Conservation (phyloP, 768 basidiomycete species). For the Phaeotremella fagi region DNA sequence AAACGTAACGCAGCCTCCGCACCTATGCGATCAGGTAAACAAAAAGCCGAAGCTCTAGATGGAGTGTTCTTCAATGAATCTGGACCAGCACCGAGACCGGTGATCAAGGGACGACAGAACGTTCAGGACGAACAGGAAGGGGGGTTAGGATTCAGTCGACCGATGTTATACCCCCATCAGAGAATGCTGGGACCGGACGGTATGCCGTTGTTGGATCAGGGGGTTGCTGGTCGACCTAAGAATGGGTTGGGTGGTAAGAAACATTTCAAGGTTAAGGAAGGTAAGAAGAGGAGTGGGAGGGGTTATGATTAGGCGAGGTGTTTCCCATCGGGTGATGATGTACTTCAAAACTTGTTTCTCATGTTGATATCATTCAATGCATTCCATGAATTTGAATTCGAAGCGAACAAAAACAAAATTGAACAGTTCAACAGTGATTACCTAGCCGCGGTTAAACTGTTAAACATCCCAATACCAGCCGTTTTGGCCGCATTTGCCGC, state of each 20-base stretch:
- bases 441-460: too few species aligned
- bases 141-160: slow-evolving; percentile 60
- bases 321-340: too few species aligned
- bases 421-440: too few species aligned
- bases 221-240: slow-evolving; percentile 52
- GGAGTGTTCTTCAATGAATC: slow-evolving; percentile 71
- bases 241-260: slow-evolving; percentile 77
- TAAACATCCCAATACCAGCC: too few species aligned
- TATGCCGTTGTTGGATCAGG: slow-evolving; percentile 54
- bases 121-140: slow-evolving; percentile 51
- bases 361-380: too few species aligned
- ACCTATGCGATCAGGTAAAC: slow-evolving; percentile 36
- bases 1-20: slow-evolving; percentile 41
- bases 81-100: slow-evolving; percentile 58
- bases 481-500: too few species aligned
- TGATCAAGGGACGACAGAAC: slow-evolving; percentile 55
- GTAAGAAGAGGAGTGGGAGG: slow-evolving; percentile 85
- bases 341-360: too few species aligned
- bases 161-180: slow-evolving; percentile 75
- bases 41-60: slow-evolving; percentile 64
- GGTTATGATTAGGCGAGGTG: slow-evolving; percentile 77
- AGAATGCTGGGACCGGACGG: slow-evolving; percentile 74
- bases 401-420: too few species aligned
- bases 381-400: too few species aligned
- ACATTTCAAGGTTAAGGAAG: slow-evolving; percentile 75